phyloP scores from a whole-genome alignment of 108 stramenopile species.

The Fistulifera pelliculosa region DNA sequence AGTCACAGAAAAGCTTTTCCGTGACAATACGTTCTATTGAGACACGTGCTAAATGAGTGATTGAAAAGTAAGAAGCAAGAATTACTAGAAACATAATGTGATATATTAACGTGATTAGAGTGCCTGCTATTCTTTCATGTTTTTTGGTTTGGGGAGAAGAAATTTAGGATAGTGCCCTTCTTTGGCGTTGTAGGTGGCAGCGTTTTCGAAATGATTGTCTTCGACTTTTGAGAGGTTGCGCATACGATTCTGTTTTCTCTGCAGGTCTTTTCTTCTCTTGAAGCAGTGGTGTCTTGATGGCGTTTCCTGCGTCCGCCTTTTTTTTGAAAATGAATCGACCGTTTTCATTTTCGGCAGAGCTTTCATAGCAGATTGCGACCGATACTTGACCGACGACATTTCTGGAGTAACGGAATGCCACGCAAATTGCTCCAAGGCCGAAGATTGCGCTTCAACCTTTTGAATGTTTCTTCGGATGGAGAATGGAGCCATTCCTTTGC shows the following conservation, averaged over 20 bases:
- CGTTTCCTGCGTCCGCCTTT: background rate
- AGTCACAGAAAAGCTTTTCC: no score
- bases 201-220: background rate
- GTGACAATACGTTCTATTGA: no score
- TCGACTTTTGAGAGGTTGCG: background rate
- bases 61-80: no score
- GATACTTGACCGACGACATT: slow-evolving; percentile 35
- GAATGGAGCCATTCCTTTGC: slow-evolving; percentile 50
- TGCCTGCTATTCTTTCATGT: no score
- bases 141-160: no score
- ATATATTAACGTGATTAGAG: no score
- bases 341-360: slow-evolving; percentile 17
- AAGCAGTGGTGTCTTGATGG: background rate
- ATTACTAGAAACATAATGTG: no score
- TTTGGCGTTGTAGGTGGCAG: background rate
- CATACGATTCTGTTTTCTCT: background rate
- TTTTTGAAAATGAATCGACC: slow-evolving; percentile 25
- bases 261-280: background rate
- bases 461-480: slow-evolving; percentile 29
- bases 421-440: slow-evolving; percentile 9
- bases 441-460: slow-evolving; percentile 17
- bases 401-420: slow-evolving; percentile 49
- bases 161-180: no score
- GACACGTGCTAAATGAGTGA: no score
- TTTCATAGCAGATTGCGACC: slow-evolving; percentile 17